Percentiles rank a stretch among this genome's conserved stretches.
These are phyloP conservation scores for Hymenoscyphus linearis DNA, from an alignment of 2,329 filamentous ascomycete genomes.

Conservation along the genomic window DNA sequence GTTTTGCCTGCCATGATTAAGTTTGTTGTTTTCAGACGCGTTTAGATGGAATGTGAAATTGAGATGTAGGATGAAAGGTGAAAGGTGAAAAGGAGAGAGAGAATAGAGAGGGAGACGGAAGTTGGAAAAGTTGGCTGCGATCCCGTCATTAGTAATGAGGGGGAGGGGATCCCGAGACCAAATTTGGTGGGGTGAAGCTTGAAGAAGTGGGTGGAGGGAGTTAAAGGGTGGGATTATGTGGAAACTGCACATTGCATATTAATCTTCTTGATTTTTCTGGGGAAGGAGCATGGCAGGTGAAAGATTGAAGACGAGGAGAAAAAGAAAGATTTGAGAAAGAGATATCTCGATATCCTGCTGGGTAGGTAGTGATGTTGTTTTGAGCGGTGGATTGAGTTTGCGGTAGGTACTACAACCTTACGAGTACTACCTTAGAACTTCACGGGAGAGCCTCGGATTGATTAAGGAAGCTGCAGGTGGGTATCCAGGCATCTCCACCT, in stretches of 20 bases:
- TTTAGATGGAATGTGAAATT: background rate
- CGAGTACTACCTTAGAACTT: too few relatives aligned
- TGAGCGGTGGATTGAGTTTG: too few relatives aligned
- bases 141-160: background rate
- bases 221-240: background rate
- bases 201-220: background rate
- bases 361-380: too few relatives aligned
- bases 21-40: background rate
- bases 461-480: too few relatives aligned
- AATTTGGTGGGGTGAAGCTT: background rate
- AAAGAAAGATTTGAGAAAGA: too few relatives aligned
- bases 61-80: background rate
- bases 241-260: background rate
- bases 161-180: background rate
- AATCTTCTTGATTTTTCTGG: background rate
- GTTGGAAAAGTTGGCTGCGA: background rate
- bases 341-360: too few relatives aligned
- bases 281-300: too few relatives aligned
- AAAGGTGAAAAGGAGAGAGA: background rate
- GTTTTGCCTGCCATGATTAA: slow-evolving; percentile 33
- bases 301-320: too few relatives aligned
- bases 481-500: too few relatives aligned
- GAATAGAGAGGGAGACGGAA: background rate
- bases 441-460: too few relatives aligned
- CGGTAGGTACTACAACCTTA: too few relatives aligned